Evolutionary conservation across 805 yeast species (phyloP).

Genomic region (Yarrowia yakushimensis): DNA sequence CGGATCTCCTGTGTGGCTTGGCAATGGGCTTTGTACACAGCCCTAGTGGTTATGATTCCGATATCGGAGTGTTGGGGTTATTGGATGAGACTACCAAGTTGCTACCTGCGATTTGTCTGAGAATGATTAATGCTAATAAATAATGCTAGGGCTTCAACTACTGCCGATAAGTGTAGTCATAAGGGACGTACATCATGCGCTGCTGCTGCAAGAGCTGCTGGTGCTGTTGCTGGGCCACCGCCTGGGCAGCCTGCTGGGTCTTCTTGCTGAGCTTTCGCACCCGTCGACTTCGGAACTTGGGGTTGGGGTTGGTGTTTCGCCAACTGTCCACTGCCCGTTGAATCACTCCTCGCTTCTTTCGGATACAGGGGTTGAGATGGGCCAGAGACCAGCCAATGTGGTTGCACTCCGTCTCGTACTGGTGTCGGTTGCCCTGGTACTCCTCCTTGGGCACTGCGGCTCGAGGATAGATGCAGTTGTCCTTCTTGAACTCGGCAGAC

Average conservation of each 20-base stretch:
- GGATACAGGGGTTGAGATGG: slow-evolving; percentile 44
- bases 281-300: slow-evolving; percentile 44
- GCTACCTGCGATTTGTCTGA: no score
- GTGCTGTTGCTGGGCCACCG: background rate
- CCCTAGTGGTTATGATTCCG: no score
- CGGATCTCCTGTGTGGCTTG: no score
- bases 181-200: background rate
- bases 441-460: slow-evolving; percentile 45
- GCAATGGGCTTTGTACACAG: no score
- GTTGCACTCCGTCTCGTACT: slow-evolving; percentile 49
- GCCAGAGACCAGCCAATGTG: slow-evolving; percentile 49
- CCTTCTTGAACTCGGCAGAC: slow-evolving; percentile 37
- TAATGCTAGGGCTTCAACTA: background rate
- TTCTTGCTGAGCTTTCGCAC: slow-evolving; percentile 33
- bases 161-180: background rate
- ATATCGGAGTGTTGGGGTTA: no score
- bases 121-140: slow-evolving; percentile 5
- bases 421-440: slow-evolving; percentile 46
- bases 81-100: no score
- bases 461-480: slow-evolving; percentile 49
- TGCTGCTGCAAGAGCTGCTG: slow-evolving; percentile 20
- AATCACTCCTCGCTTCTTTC: slow-evolving; percentile 45
- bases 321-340: slow-evolving; percentile 53
- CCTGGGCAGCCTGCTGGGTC: slow-evolving; percentile 8
- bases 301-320: slow-evolving; percentile 48